phyloP scores from a whole-genome alignment of 345 rosid genomes.

The Brassica juncea region DNA sequence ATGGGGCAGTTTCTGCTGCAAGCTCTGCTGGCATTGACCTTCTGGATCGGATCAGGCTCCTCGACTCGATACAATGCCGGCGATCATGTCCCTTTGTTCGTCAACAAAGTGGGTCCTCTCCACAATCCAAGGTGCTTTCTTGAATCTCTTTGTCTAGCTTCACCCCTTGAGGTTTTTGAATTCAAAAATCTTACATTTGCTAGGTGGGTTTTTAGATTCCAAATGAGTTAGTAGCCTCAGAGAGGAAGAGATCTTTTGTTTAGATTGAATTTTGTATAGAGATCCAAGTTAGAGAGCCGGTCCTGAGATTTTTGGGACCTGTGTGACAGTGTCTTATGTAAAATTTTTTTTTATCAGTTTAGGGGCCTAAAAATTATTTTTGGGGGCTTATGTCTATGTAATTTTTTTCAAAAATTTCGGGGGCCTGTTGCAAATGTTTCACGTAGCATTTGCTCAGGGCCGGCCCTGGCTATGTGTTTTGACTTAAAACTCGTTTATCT shows the following conservation, averaged over 20 bases:
- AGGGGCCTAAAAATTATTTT: no score
- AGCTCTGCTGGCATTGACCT: constrained; percentile 35
- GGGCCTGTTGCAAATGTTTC: no score
- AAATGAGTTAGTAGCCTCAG: constrained; percentile 4
- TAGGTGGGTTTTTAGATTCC: neutral
- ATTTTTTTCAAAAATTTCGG: no score
- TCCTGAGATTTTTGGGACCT: no score
- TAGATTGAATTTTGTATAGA: neutral
- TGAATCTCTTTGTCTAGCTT: neutral
- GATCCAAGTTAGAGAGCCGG: constrained; percentile 5
- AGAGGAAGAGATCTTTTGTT: neutral
- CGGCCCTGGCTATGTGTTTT: neutral
- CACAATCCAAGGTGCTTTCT: constrained; percentile 67
- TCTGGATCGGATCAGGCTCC: constrained; percentile 38
- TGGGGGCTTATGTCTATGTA: no score
- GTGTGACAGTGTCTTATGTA: no score
- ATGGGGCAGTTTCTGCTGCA: constrained; percentile 37
- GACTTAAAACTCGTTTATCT: neutral
- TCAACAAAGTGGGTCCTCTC: constrained; percentile 77
- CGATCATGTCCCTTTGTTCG: constrained; percentile 71
- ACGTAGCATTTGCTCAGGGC: no score
- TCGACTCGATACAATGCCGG: constrained; percentile 58
- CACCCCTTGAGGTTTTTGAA: neutral
- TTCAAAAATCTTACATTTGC: neutral
- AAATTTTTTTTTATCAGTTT: no score